Conservation (phyloP, 2,329 filamentous ascomycete genomes). For the Calonectria ilicicola region DNA sequence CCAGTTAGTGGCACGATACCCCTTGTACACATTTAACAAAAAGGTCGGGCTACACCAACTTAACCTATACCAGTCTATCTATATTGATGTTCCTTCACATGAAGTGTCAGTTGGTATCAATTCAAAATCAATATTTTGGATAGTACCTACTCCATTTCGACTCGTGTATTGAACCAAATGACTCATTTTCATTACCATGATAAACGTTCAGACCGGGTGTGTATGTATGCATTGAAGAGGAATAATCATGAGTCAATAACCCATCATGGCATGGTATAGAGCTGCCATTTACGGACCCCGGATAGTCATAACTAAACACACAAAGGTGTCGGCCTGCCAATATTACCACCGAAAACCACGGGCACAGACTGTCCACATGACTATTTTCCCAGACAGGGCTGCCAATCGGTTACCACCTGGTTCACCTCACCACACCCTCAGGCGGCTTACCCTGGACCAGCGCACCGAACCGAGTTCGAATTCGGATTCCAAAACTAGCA, state of each 20-base stretch:
- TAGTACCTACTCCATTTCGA: neutral
- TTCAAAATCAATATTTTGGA: neutral
- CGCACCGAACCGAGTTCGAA: slow-evolving; percentile 8
- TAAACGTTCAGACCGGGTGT: neutral
- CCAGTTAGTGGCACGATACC: neutral
- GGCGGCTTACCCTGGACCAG: slow-evolving; percentile 16
- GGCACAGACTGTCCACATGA: neutral
- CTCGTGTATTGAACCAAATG: neutral
- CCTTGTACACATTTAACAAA: neutral
- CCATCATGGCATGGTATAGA: neutral
- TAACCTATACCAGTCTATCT: neutral
- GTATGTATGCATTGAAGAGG: too few relatives aligned
- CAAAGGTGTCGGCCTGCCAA: neutral
- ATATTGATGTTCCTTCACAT: neutral
- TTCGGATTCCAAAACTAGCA: slow-evolving; percentile 14
- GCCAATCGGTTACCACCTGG: neutral
- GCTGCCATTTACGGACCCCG: neutral
- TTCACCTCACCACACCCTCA: neutral
- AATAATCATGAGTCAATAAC: neutral
- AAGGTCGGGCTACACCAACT: neutral
- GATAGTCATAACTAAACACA: neutral
- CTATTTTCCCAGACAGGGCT: neutral
- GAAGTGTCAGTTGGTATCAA: neutral
- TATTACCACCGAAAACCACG: neutral
- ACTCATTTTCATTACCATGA: too few relatives aligned